phyloP scores from a whole-genome alignment of 2,329 filamentous ascomycete genomes.

The Periglandula ipomoeae region DNA sequence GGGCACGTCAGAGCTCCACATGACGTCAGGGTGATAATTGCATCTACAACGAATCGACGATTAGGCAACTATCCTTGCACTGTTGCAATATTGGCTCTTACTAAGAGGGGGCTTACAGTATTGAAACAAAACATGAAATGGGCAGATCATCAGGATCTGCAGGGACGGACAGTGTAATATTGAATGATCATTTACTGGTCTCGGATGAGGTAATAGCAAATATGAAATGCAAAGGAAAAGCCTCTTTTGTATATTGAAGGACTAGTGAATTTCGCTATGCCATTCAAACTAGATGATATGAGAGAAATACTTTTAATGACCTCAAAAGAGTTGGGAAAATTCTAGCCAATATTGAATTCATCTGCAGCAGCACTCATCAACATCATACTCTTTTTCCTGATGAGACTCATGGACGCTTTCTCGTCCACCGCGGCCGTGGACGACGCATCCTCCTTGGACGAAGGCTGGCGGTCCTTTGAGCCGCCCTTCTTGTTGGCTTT shows the following conservation, averaged over 20 bases:
- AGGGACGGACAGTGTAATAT: not conserved
- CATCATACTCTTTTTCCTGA: constrained; percentile 55
- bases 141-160: not conserved
- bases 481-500: constrained; percentile 29
- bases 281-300: not conserved
- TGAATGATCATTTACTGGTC: not conserved
- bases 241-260: too few species aligned
- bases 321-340: not conserved
- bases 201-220: not conserved
- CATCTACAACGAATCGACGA: not conserved
- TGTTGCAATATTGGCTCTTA: not conserved
- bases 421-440: constrained; percentile 19
- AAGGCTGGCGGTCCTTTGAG: constrained; percentile 14
- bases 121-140: not conserved
- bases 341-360: constrained; percentile 60
- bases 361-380: constrained; percentile 53
- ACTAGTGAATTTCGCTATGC: not conserved
- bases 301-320: not conserved
- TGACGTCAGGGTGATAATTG: constrained; percentile 7
- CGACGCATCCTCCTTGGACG: constrained; percentile 2
- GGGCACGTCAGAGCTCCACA: constrained; percentile 1
- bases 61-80: not conserved
- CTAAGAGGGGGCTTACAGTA: too few species aligned
- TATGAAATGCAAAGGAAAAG: not conserved
- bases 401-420: constrained; percentile 30